phyloP scores from a whole-genome alignment of 768 basidiomycete genomes.

The Kwoniella bestiolae region DNA sequence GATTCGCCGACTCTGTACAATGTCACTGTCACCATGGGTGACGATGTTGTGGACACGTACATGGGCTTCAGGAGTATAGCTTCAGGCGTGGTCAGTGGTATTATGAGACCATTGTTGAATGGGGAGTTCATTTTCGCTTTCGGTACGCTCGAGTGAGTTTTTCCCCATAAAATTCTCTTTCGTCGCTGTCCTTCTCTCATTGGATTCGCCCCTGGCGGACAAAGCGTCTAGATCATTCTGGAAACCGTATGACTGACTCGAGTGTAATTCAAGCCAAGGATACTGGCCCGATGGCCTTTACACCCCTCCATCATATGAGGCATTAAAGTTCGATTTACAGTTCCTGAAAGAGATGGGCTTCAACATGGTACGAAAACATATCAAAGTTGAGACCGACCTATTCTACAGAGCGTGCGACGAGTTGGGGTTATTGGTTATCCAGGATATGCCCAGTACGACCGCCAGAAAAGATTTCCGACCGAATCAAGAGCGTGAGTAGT shows the following conservation, averaged over 20 bases:
- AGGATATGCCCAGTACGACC: slow-evolving; percentile 34
- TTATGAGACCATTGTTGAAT: slow-evolving; percentile 30
- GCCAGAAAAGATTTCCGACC: slow-evolving; percentile 14
- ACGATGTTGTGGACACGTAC: slow-evolving; percentile 26
- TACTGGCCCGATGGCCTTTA: slow-evolving; percentile 42
- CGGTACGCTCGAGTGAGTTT: slow-evolving; percentile 38
- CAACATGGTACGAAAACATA: slow-evolving; percentile 41
- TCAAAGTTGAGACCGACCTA: slow-evolving; percentile 39
- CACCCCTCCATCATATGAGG: slow-evolving; percentile 33
- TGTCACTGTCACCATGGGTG: slow-evolving; percentile 28
- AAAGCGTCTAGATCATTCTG: no score
- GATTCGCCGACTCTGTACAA: slow-evolving; percentile 28
- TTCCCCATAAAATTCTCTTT: no score
- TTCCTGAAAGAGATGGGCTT: slow-evolving; percentile 28
- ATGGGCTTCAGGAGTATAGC: slow-evolving; percentile 28
- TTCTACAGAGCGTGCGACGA: slow-evolving; percentile 36
- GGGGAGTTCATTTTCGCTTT: slow-evolving; percentile 31
- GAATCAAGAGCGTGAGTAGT: slow-evolving; percentile 16
- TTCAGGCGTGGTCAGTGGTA: slow-evolving; percentile 21
- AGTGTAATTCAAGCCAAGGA: slow-evolving; percentile 34
- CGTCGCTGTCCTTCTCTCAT: no score
- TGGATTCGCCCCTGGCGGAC: no score
- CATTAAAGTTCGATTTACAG: slow-evolving; percentile 35
- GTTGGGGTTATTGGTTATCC: slow-evolving; percentile 35
- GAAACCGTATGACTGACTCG: no score